Evolutionary conservation across 495 filamentous ascomycete genomes (phyloP).

Genomic region (Saxophila tyrrhenica): DNA sequence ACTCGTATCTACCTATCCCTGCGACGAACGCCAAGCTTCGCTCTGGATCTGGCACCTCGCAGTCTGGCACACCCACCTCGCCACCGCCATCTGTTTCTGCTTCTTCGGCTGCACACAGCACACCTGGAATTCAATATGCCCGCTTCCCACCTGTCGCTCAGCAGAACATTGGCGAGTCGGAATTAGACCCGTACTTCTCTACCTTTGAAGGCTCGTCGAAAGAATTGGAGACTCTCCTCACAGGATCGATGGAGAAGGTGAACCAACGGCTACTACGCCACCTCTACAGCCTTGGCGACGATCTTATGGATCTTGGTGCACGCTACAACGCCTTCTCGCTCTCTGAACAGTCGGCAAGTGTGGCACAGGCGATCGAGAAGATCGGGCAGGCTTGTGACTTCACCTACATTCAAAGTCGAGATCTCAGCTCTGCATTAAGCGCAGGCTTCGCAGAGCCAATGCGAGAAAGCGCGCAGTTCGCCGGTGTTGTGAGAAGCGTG

Average conservation of each 20-base stretch:
- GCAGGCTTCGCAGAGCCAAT: conserved; percentile 93
- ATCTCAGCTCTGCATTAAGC: conserved; percentile 69
- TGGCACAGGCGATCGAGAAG: conserved; percentile 88
- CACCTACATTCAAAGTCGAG: conserved; percentile 91
- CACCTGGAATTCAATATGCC: conserved; percentile 54
- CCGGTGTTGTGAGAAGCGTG: conserved; percentile 80
- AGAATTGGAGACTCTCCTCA: conserved; percentile 74
- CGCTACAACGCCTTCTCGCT: conserved; percentile 95
- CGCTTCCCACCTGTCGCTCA: conserved; percentile 73
- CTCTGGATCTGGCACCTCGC: conserved; percentile 37
- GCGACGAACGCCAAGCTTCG: conserved; percentile 76
- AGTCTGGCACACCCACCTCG: conserved; percentile 42
- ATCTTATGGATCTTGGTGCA: conserved; percentile 84
- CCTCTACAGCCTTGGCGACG: conserved; percentile 65
- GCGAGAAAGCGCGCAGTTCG: conserved; percentile 94
- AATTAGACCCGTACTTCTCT: conserved; percentile 90
- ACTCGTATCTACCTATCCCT: conserved; percentile 78
- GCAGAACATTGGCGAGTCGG: conserved; percentile 67
- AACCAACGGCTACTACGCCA: conserved; percentile 83
- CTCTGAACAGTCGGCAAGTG: conserved; percentile 73
- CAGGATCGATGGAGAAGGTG: conserved; percentile 89
- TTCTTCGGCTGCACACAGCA: conserved; percentile 45
- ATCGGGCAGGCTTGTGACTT: conserved; percentile 90
- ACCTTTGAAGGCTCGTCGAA: conserved; percentile 79
- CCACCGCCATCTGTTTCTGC: conserved; percentile 37